Base-by-base conservation (phyloP, 164 flowering plant species). In the Macadamia tetraphylla region DNA sequence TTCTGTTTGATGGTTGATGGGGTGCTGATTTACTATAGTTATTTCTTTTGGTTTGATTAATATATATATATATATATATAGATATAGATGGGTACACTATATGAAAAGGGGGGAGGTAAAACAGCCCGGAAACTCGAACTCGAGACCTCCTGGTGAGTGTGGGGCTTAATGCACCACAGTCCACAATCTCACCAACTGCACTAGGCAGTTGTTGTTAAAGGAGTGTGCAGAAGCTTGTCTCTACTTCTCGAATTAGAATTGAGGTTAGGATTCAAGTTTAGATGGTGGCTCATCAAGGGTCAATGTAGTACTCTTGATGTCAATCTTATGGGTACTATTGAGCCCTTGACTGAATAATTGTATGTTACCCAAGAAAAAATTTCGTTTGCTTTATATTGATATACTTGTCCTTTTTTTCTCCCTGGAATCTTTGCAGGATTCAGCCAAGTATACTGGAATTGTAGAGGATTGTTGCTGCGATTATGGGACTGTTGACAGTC, bases 381-480 rank as follows among this genome's bases (percentile, higher is more conserved):
- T 44, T 31, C 17, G 32, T 3, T 71, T 40, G 9, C 55, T 53
- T 46, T 1, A 14, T 70, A 3, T 13, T 59, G 14, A 3, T n/a
- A 10, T 43, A 65, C 29, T 66, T 5, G 17, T 48, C 5, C 8
- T 55, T 23, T 23, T 69, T 55, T 10, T 43, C 29, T 69, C 9
- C 3, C 40, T 67, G 43, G 18, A 6, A 40, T 61, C 61, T 64
- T 15, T 78, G 77, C 80, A 87, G 93, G 80, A 74, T 71, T 71
- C 82, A 29, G 76, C 73, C 10, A 89, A 87, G 69, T 91, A 82
- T 70, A 84, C 86, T n/a, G 98, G 97, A 42, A 82, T 91, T 31
- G 89, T 94, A 66, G 97, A 91, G 83, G 98, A 85, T 67, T 94
- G 96, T 75, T 88, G 97, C 80, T 94, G 97, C 71, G 95, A 89